These are phyloP conservation scores for Epichloe sp. DNA, from an alignment of 2,329 filamentous ascomycete species.

Conservation along the genomic window DNA sequence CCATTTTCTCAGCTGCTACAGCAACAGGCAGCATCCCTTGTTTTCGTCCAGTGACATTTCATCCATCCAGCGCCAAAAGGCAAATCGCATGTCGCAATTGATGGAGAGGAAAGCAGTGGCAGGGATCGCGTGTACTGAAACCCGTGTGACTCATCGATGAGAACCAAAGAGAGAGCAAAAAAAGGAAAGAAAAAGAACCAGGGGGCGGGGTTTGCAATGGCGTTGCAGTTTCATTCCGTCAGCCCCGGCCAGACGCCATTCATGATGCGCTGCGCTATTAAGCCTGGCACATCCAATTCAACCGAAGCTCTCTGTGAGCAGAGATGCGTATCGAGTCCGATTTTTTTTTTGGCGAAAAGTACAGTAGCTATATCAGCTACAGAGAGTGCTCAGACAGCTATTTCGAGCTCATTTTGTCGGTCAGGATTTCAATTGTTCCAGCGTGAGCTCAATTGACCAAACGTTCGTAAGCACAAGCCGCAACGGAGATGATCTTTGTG, in stretches of 20 bases:
- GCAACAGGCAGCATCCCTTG: conserved; percentile 1
- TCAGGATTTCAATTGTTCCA: neutral
- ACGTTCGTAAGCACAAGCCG: neutral
- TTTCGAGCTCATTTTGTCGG: neutral
- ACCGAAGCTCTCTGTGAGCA: neutral
- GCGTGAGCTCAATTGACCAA: neutral
- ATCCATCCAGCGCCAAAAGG: neutral
- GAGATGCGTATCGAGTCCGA: neutral
- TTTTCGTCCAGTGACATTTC: neutral
- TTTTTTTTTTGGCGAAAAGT: no score
- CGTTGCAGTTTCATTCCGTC: conserved; percentile 7
- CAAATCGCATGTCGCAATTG: neutral
- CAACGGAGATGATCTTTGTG: neutral
- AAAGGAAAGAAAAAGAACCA: neutral
- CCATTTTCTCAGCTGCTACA: neutral
- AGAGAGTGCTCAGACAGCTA: no score
- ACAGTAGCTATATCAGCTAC: no score
- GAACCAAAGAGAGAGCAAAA: conserved; percentile 7
- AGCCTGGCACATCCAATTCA: neutral
- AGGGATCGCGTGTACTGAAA: conserved; percentile 9
- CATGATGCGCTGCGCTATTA: neutral
- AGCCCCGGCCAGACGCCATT: conserved; percentile 5
- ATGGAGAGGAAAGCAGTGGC: conserved; percentile 3
- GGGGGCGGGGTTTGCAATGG: neutral
- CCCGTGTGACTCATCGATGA: conserved; percentile 12